Evolutionary conservation across 2,329 filamentous ascomycete genomes (phyloP).

Genomic region (Elsinoe batatas): DNA sequence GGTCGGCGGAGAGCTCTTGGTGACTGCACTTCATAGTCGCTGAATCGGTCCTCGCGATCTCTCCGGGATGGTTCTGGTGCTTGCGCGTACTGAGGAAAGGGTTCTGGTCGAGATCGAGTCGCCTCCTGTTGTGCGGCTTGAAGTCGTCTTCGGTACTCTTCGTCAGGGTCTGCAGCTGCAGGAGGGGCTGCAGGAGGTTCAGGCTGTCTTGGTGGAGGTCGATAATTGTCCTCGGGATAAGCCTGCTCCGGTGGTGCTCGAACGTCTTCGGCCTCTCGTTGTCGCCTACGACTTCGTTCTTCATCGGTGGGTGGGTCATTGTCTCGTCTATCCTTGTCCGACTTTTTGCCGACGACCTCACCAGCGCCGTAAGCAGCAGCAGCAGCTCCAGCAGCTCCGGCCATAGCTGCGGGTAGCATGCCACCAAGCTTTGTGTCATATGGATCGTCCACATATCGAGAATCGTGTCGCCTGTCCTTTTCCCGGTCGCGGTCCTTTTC

Average conservation of each 20-base stretch:
- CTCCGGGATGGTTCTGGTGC: slow-evolving; percentile 12
- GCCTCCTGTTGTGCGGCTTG: slow-evolving; percentile 25
- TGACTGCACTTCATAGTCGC: slow-evolving; percentile 27
- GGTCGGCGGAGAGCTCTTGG: slow-evolving; percentile 1
- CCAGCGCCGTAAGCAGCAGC: slow-evolving; percentile 16
- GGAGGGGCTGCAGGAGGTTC: slow-evolving; percentile 19
- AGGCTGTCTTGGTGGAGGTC: slow-evolving; percentile 14
- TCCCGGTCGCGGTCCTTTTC: slow-evolving; percentile 23
- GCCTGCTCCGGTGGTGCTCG: neutral
- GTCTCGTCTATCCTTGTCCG: slow-evolving; percentile 19
- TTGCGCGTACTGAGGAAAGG: neutral
- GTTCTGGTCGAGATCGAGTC: slow-evolving; percentile 10
- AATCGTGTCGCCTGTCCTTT: slow-evolving; percentile 23
- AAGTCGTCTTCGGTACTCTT: slow-evolving; percentile 42
- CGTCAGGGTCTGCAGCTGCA: slow-evolving; percentile 35
- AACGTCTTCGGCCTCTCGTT: slow-evolving; percentile 10
- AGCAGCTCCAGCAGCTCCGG: slow-evolving; percentile 16
- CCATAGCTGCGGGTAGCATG: slow-evolving; percentile 17
- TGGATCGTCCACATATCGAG: slow-evolving; percentile 19
- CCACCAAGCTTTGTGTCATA: slow-evolving; percentile 16
- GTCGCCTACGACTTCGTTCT: slow-evolving; percentile 18
- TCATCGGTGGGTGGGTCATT: slow-evolving; percentile 15
- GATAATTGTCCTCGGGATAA: slow-evolving; percentile 1
- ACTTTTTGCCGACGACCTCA: slow-evolving; percentile 13
- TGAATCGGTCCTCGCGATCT: slow-evolving; percentile 8